Conservation (phyloP, 148 eudicot species). For the Arctostaphylos glauca region DNA sequence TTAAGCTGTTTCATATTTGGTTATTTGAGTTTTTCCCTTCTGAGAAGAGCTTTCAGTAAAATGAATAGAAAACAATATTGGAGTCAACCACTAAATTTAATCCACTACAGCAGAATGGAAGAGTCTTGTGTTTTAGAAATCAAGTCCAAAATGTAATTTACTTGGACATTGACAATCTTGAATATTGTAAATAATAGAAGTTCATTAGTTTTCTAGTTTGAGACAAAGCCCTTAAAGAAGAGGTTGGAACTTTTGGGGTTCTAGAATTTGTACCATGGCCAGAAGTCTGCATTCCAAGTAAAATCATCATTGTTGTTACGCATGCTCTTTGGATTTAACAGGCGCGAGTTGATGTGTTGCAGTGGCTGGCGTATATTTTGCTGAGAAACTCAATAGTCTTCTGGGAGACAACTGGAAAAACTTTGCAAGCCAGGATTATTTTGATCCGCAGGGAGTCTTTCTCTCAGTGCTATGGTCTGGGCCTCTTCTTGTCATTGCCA, state of each 20-base stretch:
- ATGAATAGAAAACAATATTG: not conserved
- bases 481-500: conserved; percentile 76
- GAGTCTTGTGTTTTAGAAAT: not conserved
- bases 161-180: not conserved
- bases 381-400: conserved; percentile 70
- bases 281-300: not conserved
- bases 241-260: not conserved
- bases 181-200: not conserved
- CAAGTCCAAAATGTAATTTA: not conserved
- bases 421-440: conserved; percentile 91
- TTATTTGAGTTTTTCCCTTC: not conserved
- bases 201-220: not conserved
- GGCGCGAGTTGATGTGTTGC: conserved; percentile 25
- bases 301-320: not conserved
- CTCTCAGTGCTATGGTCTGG: conserved; percentile 92
- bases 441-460: conserved; percentile 74
- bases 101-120: not conserved
- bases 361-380: conserved; percentile 87
- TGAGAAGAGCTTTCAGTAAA: not conserved
- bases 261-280: not conserved
- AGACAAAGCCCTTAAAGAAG: not conserved
- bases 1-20: not conserved
- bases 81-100: not conserved
- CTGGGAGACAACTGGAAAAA: conserved; percentile 70
- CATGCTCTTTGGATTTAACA: not conserved